Evolutionary conservation across 352 stramenopile species (phyloP).

Genomic region (Pythium myriotylum): DNA sequence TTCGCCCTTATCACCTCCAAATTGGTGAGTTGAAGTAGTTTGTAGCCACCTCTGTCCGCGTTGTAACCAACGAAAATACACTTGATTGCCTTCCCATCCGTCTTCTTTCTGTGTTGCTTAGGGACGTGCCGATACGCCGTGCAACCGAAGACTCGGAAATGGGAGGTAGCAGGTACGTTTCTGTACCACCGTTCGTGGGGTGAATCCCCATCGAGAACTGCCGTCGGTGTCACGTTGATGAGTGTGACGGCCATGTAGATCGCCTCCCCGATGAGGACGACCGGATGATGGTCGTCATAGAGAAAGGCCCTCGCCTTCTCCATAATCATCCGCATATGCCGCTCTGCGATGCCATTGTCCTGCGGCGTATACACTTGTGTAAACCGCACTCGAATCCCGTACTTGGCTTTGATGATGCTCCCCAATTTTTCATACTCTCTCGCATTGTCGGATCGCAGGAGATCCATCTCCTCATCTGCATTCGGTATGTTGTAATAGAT

Average conservation of each 20-base stretch:
- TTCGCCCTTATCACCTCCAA: constrained; percentile 11
- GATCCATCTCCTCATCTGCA: constrained; percentile 3
- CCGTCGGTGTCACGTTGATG: constrained; percentile 18
- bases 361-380: constrained; percentile 15
- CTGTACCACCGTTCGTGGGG: constrained; percentile 8
- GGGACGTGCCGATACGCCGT: constrained; percentile 9
- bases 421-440: constrained; percentile 15
- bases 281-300: constrained; percentile 6
- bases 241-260: constrained; percentile 10
- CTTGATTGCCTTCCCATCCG: constrained; percentile 15
- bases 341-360: constrained; percentile 20
- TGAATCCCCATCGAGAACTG: constrained; percentile 10
- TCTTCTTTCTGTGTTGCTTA: constrained; percentile 4
- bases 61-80: constrained; percentile 27
- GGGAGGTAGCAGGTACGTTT: constrained; percentile 3
- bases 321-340: constrained; percentile 22
- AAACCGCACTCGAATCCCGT: constrained; percentile 14
- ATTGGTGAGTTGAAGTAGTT: constrained; percentile 10
- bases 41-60: constrained; percentile 17
- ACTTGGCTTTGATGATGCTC: constrained; percentile 8
- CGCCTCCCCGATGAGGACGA: constrained; percentile 12
- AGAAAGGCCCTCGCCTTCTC: constrained; percentile 19
- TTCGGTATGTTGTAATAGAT: constrained; percentile 15
- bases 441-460: constrained; percentile 11
- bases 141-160: constrained; percentile 5